Percentiles rank a stretch among this genome's conserved stretches.
phyloP scores from a whole-genome alignment of 768 basidiomycete genomes.

The Astraeus odoratus region DNA sequence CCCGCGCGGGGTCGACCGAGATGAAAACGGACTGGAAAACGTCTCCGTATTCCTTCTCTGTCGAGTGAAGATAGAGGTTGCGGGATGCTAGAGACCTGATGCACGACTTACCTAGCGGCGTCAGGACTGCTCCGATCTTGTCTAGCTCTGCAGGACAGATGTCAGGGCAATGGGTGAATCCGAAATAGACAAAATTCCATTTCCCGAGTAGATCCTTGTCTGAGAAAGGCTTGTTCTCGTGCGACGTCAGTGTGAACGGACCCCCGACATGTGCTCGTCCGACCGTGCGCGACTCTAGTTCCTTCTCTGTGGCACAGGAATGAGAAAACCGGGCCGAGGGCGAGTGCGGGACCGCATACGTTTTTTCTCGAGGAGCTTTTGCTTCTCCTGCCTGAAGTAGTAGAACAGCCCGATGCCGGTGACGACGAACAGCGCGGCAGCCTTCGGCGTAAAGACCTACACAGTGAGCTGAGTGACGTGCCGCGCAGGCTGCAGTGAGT shows the following conservation, averaged over 20 bases:
- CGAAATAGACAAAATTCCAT: slow-evolving; percentile 93
- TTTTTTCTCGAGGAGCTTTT: slow-evolving; percentile 64
- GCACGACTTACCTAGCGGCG: slow-evolving; percentile 53
- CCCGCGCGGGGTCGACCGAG: slow-evolving; percentile 93
- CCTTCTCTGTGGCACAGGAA: slow-evolving; percentile 49
- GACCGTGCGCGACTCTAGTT: slow-evolving; percentile 62
- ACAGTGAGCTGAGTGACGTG: not conserved
- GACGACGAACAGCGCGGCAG: slow-evolving; percentile 77
- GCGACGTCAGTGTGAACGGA: slow-evolving; percentile 71
- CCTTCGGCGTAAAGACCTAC: slow-evolving; percentile 88
- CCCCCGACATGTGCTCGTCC: slow-evolving; percentile 90
- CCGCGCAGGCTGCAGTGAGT: not conserved
- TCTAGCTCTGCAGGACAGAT: slow-evolving; percentile 98
- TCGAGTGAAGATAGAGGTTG: not conserved
- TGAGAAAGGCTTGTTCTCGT: slow-evolving; percentile 65
- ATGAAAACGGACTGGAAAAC: slow-evolving; percentile 90
- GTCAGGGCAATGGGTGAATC: slow-evolving; percentile 99
- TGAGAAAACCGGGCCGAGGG: not conserved
- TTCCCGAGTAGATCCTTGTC: slow-evolving; percentile 80
- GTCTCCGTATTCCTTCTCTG: slow-evolving; percentile 64
- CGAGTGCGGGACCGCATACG: slow-evolving; percentile 38
- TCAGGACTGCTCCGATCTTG: slow-evolving; percentile 79
- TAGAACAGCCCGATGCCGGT: slow-evolving; percentile 77
- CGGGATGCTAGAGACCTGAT: not conserved
- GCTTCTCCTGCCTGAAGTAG: slow-evolving; percentile 89